Conservation (phyloP, 805 yeast genomes). For the Candida palmyrensis region DNA sequence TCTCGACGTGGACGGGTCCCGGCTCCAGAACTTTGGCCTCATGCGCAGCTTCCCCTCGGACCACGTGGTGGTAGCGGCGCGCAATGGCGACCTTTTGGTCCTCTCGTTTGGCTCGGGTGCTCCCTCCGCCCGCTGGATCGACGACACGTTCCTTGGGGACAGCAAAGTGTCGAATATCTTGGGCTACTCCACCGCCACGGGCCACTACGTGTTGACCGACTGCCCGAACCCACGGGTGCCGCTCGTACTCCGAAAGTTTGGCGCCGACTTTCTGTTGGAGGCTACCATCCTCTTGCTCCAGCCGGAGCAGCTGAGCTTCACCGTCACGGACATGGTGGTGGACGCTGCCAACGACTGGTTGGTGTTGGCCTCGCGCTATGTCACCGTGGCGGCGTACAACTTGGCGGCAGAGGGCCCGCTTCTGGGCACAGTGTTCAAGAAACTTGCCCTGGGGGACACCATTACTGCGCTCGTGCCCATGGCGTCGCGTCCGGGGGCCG, state of each 20-base stretch:
- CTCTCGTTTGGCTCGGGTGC: constrained; percentile 33
- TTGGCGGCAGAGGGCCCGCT: constrained; percentile 20
- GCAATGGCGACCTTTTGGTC: constrained; percentile 39
- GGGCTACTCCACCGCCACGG: constrained; percentile 14
- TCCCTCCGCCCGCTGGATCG: constrained; percentile 20
- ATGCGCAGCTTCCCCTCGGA: constrained; percentile 38
- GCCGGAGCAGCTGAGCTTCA: constrained; percentile 45
- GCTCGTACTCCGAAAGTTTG: constrained; percentile 39
- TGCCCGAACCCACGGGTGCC: constrained; percentile 64
- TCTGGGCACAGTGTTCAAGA: constrained; percentile 33
- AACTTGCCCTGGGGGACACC: constrained; percentile 61
- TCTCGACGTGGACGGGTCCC: constrained; percentile 12
- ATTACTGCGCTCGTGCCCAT: constrained; percentile 50
- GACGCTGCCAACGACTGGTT: constrained; percentile 37
- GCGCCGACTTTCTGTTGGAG: constrained; percentile 16
- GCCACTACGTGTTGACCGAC: constrained; percentile 43
- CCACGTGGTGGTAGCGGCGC: constrained; percentile 18
- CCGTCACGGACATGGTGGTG: constrained; percentile 51
- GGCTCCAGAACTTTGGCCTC: constrained; percentile 35
- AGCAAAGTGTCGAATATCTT: constrained; percentile 50
- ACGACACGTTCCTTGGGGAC: constrained; percentile 18
- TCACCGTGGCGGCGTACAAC: constrained; percentile 56
- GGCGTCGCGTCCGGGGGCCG: constrained; percentile 12
- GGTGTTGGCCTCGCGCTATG: constrained; percentile 67
- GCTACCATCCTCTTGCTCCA: constrained; percentile 25